Base-by-base conservation (phyloP, 768 basidiomycete genomes). In the Xanthoconium stramineum region DNA sequence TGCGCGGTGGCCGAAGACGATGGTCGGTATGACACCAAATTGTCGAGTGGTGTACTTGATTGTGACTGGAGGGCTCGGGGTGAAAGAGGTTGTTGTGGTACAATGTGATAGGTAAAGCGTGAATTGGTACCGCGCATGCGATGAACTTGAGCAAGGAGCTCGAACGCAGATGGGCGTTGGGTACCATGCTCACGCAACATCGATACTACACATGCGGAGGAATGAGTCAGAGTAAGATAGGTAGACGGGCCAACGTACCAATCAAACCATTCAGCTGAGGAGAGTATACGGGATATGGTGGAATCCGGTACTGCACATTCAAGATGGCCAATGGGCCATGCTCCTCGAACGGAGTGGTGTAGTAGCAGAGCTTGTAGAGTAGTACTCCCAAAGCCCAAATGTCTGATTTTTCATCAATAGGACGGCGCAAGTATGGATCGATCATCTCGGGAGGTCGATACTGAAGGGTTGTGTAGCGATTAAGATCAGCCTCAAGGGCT, bases 371-470 rank as follows among this genome's bases (percentile, higher is more conserved):
- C 77, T 98, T 99, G 78, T 98, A 99, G 14, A 99, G 80, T 57
- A 99, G 76, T 15, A 98, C 94, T 24, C 96, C 97, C 24, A 99
- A 80, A 0, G 97, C 97, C 97, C 97, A 99, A 0, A 99, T 88
- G 65, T 99, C 96, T 71, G 89, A 91, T 75, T 94, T 96, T 71
- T 95, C 93, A 68, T 94, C 93, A 35, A 94, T 82, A 2, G 90
- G 88, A 55, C 90, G 80, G 58, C 91, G 81, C 28, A 88, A 80
- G 71, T 89, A 89, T 0, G 87, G 83, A 67, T 99, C 96, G 15
- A 98, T 89, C 93, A 99, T 97, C 74, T 99, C 97, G 3, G 97
- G 96, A n/a, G 96, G 93, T 43, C 97, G 80, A 69, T 99, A 99
- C 70, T 98, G 97, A 59, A 98, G 78, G 5, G 97, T 99, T 3